A percentile compares a stretch with the other conserved stretches of the same genome.
Conservation (phyloP, 768 basidiomycete species). For the Pilatotrama ljubarskyi region DNA sequence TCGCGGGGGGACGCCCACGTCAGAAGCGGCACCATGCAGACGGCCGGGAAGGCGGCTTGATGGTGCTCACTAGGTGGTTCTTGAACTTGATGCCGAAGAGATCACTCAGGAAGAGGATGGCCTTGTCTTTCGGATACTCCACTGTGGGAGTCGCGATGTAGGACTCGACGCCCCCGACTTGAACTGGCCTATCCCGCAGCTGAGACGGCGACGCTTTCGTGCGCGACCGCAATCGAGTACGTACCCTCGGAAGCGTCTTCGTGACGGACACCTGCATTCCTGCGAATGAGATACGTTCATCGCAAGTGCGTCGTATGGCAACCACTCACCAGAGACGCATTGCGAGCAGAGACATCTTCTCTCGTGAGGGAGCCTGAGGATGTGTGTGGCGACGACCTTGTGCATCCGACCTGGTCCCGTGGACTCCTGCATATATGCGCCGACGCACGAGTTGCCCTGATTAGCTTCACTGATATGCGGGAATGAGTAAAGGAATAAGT, state of each 20-base stretch:
- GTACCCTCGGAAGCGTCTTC: conserved; percentile 39
- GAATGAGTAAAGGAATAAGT: not conserved
- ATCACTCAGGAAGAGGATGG: conserved; percentile 41
- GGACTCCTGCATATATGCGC: conserved; percentile 16
- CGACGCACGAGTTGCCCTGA: not conserved
- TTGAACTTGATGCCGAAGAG: conserved; percentile 31
- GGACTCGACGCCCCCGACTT: conserved; percentile 40
- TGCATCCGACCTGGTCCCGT: too few relatives aligned
- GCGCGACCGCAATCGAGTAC: conserved; percentile 34
- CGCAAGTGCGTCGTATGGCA: not conserved
- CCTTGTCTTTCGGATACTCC: conserved; percentile 38
- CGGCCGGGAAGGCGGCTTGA: not conserved
- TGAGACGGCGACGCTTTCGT: conserved; percentile 43
- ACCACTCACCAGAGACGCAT: conserved; percentile 50
- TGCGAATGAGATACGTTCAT: not conserved
- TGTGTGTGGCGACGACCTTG: not conserved
- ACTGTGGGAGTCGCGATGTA: conserved; percentile 43
- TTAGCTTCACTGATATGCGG: conserved; percentile 1
- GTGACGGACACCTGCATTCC: conserved; percentile 33
- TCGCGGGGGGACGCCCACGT: not conserved
- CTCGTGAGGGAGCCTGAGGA: not conserved
- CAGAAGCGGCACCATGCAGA: not conserved
- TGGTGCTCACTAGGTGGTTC: conserved; percentile 40
- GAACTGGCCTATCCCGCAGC: conserved; percentile 33
- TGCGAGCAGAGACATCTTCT: conserved; percentile 54